These are phyloP conservation scores for Lecanoromycetidae sp. DNA, from an alignment of 2,329 filamentous ascomycete species.

Conservation along the genomic window DNA sequence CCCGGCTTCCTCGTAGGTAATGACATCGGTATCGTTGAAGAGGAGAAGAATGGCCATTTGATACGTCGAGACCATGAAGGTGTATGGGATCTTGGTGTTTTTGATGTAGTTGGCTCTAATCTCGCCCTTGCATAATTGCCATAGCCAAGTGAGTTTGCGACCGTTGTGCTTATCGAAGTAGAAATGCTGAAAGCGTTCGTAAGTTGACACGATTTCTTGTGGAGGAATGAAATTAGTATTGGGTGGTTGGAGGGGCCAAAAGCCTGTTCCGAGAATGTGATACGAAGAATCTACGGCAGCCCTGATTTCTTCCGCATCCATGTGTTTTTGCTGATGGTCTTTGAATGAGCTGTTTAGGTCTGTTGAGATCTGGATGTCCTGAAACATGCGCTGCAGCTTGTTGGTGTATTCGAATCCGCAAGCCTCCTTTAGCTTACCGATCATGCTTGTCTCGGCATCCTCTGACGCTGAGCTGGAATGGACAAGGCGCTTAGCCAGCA, in stretches of 20 bases:
- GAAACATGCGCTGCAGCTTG: conserved; percentile 99
- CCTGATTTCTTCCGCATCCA: conserved; percentile 54
- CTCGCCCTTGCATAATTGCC: conserved; percentile 97
- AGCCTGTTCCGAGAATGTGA: conserved; percentile 86
- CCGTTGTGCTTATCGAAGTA: conserved; percentile 96
- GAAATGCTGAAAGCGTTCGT: conserved; percentile 78
- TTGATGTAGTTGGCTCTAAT: conserved; percentile 89
- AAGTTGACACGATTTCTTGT: conserved; percentile 69
- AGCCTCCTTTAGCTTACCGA: conserved; percentile 95
- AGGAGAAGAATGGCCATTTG: conserved; percentile 93
- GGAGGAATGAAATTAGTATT: conserved; percentile 83
- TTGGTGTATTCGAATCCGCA: conserved; percentile 99
- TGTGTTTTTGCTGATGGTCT: conserved; percentile 55
- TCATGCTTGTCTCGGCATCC: conserved; percentile 98
- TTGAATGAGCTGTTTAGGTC: conserved; percentile 86
- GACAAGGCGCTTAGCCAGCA: conserved; percentile 87
- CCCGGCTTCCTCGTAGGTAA: conserved; percentile 79
- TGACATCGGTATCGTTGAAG: conserved; percentile 81
- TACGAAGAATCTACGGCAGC: conserved; percentile 73
- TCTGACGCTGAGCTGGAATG: conserved; percentile 92
- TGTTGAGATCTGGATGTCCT: conserved; percentile 98
- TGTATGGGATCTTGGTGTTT: conserved; percentile 79
- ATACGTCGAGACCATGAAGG: conserved; percentile 93
- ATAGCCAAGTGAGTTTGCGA: conserved; percentile 92
- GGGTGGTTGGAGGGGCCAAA: conserved; percentile 86